Base-by-base conservation (phyloP, 805 yeast genomes). In the Jamesozyma jinghongensis region DNA sequence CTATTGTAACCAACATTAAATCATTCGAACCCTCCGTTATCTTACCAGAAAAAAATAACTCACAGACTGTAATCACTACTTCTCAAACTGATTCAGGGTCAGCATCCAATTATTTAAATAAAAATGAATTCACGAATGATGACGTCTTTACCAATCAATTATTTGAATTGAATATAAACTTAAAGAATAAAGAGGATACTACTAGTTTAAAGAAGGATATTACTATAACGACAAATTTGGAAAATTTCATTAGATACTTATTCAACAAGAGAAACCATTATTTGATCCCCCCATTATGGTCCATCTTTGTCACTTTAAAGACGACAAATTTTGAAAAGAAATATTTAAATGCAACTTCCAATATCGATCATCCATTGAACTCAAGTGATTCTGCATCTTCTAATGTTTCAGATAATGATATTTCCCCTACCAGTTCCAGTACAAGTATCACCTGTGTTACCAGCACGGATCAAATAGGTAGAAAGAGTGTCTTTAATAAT, bases 201-300 rank as follows among this genome's bases (percentile, higher is more conserved):
- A 40, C 48, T n/a, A 41, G 37, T 28, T 36, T 53, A 27, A 42
- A 43, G 12, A 38, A 42, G 1, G 57, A 52, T 36, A 45, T 54
- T 10, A 47, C 52, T 7, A 47, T 47, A 5, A 56, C 60, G 3
- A 47, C 51, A 12, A 60, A 60, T 37, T 27, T 60, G 33, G 61
- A 60, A 43, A 60, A 53, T 33, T 60, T 59, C 32, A 57, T 60
- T 34, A 47, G 51, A 33, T 54, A 51, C 32, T 42, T 60, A 25
- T 60, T 59, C 34, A 54, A 49, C 25, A 48, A 55, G 42, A 55
- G 50, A 31, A 56, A 50, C 34, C 54, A 50, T 31, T 53, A 49
- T 37, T 32, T 51, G 20, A 48, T 58, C 19, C 77, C 77, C 46
- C 79, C 79, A 3, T 43, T 75, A 3, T 75, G 81, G 81, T 61